Conservation (phyloP, 306 rosid genomes). For the Cicer yamashitae region DNA sequence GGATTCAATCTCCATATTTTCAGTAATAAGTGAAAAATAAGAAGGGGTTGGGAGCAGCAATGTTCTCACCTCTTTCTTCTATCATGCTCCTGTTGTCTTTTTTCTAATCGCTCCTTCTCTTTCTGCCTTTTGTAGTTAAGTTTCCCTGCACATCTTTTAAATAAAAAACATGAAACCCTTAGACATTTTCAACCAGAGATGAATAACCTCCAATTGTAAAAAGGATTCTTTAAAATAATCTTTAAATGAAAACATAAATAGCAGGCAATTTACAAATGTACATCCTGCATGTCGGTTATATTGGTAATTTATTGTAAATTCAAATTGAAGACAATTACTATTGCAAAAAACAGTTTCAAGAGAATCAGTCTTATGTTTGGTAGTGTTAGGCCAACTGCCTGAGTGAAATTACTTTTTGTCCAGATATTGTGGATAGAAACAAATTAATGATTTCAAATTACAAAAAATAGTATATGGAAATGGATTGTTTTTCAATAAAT, state of each 20-base stretch:
- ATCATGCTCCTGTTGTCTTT: constrained; percentile 58
- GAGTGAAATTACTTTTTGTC: background rate
- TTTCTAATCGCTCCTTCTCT: constrained; percentile 74
- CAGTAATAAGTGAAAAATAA: constrained; percentile 11
- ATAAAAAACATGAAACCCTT: constrained; percentile 7
- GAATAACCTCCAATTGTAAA: background rate
- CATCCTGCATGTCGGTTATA: background rate
- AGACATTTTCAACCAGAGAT: background rate
- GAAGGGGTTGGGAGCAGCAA: background rate
- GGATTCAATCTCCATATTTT: constrained; percentile 37
- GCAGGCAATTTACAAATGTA: constrained; percentile 14
- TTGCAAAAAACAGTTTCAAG: background rate
- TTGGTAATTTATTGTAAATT: background rate
- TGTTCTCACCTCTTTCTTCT: constrained; percentile 74
- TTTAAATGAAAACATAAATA: background rate
- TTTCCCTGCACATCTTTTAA: constrained; percentile 71
- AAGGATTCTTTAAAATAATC: background rate
- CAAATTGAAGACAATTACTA: background rate
- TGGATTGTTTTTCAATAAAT: background rate
- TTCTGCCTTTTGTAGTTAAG: constrained; percentile 82
- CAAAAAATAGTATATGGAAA: background rate
- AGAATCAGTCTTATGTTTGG: constrained; percentile 1
- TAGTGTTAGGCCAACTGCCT: background rate
- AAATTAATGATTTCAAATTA: constrained; percentile 12
- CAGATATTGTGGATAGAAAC: background rate